Percentiles rank a stretch among this genome's conserved stretches.
phyloP scores from a whole-genome alignment of 768 basidiomycete species.

The Termitomyces sp. region DNA sequence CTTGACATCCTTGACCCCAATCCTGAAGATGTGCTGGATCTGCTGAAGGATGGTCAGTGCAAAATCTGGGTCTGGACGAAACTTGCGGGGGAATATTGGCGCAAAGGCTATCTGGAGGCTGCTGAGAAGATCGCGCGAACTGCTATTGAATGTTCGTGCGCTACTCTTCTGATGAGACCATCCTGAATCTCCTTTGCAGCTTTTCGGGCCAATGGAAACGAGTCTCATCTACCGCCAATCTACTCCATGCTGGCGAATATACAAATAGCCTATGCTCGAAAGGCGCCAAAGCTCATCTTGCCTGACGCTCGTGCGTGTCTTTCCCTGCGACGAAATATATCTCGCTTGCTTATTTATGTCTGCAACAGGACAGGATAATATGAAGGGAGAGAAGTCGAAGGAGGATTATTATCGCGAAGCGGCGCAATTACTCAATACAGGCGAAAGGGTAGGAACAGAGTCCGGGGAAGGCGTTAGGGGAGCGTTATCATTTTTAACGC shows the following conservation, averaged over 20 bases:
- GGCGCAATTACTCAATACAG: conserved; percentile 60
- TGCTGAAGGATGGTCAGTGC: conserved; percentile 69
- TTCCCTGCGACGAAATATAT: neutral
- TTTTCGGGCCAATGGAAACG: conserved; percentile 43
- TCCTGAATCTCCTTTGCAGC: conserved; percentile 30
- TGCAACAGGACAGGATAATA: conserved; percentile 56
- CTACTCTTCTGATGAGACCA: conserved; percentile 1
- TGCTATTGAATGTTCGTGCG: conserved; percentile 54
- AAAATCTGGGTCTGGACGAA: conserved; percentile 75
- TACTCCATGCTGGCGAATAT: conserved; percentile 84
- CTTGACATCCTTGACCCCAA: conserved; percentile 81
- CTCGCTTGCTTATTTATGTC: neutral
- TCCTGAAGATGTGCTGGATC: conserved; percentile 68
- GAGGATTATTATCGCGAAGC: conserved; percentile 69
- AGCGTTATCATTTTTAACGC: conserved; percentile 56
- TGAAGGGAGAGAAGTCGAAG: conserved; percentile 55
- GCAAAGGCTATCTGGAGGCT: conserved; percentile 64
- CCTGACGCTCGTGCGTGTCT: conserved; percentile 62
- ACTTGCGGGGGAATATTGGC: conserved; percentile 86
- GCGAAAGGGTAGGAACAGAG: conserved; percentile 49
- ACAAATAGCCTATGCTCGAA: conserved; percentile 71
- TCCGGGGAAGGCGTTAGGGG: conserved; percentile 55
- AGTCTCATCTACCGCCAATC: conserved; percentile 60
- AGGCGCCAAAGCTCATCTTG: conserved; percentile 78
- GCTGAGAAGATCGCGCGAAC: conserved; percentile 72